phyloP scores from a whole-genome alignment of 495 filamentous ascomycete species.

The Cudoniella acicularis region DNA sequence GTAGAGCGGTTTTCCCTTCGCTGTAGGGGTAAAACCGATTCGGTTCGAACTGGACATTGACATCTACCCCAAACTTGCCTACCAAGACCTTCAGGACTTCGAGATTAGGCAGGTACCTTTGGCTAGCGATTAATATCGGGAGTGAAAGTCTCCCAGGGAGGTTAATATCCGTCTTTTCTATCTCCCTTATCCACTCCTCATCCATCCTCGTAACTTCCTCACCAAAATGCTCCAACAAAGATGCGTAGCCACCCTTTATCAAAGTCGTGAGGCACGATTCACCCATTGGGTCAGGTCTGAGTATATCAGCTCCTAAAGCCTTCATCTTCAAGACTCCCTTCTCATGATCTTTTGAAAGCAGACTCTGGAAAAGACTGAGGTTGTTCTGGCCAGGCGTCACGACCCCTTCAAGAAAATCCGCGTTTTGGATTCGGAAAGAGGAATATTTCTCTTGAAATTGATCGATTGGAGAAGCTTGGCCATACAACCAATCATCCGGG shows the following conservation, averaged over 20 bases:
- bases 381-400: neutral
- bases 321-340: neutral
- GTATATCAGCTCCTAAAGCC: neutral
- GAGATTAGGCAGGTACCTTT: constrained; percentile 34
- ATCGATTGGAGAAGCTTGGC: neutral
- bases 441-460: neutral
- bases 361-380: neutral
- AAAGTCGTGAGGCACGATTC: neutral
- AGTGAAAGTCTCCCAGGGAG: constrained; percentile 10
- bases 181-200: neutral
- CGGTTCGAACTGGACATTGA: constrained; percentile 17
- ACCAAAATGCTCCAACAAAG: neutral
- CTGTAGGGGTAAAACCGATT: neutral
- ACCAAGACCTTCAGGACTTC: constrained; percentile 39
- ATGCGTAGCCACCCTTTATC: neutral
- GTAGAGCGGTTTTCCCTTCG: neutral
- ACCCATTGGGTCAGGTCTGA: neutral
- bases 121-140: neutral
- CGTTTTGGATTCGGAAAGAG: neutral
- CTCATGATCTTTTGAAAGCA: neutral
- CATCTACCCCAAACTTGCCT: constrained; percentile 31
- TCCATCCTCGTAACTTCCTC: neutral
- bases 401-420: neutral
- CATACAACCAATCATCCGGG: too few species aligned
- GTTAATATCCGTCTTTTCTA: neutral